These are phyloP conservation scores for Auricularia auricula-judae DNA, from an alignment of 768 basidiomycete species.

Conservation along the genomic window DNA sequence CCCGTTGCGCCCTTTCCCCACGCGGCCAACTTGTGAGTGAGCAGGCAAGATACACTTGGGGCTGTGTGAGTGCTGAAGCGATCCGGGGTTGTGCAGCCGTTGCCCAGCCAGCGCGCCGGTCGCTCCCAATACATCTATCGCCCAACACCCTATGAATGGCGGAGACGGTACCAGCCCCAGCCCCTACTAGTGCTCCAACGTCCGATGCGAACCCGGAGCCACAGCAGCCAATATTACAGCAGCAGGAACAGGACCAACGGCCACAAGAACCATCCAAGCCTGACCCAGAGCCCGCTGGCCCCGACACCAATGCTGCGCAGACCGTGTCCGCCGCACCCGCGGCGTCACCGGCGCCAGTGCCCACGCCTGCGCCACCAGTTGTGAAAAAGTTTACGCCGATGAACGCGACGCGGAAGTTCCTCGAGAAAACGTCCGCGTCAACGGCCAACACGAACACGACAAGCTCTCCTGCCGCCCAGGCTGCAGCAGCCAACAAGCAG, in stretches of 20 bases:
- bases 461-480: slow-evolving; percentile 26
- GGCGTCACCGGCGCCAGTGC: not conserved
- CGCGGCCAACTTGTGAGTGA: too few relatives aligned
- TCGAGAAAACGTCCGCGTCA: slow-evolving; percentile 73
- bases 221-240: not conserved
- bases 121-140: not conserved
- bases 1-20: not conserved
- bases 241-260: too few relatives aligned
- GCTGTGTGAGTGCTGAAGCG: not conserved
- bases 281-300: too few relatives aligned
- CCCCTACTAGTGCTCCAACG: not conserved
- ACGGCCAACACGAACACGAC: slow-evolving; percentile 16
- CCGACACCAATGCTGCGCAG: not conserved
- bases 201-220: not conserved
- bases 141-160: not conserved
- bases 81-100: not conserved
- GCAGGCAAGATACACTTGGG: not conserved
- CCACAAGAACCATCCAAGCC: too few relatives aligned
- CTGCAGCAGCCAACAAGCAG: slow-evolving; percentile 24
- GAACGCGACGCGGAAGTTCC: slow-evolving; percentile 93
- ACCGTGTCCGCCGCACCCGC: slow-evolving; percentile 11
- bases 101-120: not conserved
- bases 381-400: slow-evolving; percentile 82
- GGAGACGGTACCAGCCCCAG: not conserved
- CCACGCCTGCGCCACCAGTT: slow-evolving; percentile 27